Evolutionary conservation across 371 early-diverging fungal species (phyloP), one percentile per base, ranked within the genome.

Genomic region (Haplosporangium sp.): DNA sequence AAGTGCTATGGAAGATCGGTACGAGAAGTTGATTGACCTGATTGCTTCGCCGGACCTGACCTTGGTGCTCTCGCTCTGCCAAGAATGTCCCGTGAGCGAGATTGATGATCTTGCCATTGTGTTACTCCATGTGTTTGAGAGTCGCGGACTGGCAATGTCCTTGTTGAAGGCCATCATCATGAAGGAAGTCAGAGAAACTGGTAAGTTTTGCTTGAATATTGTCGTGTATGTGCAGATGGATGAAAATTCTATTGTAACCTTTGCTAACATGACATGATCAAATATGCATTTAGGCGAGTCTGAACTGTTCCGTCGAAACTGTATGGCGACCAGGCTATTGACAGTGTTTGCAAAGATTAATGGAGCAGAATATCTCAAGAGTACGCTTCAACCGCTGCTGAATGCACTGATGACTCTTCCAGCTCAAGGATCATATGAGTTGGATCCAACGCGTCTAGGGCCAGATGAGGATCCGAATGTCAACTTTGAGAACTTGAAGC

Each of bases 221-320:
- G 37, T 23, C 14, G n/a, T 55, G 29, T 29, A 29, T 29, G 4
- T 29, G 29, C 29, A 29, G 29, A 29, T 29, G 29, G 29, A 29
- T 29, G 29, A 29, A 29, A 29, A 29, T 29, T 29, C 40, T 5
- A 10, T 54, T 36, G 5, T 54, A 36, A 11, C 46, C 46, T 46
- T 46, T 46, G 10, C 11, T 46, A 46, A 46, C 10, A 8, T 46
- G 46, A 46, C 16, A 46, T 9, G 10, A 14, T 5, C 36, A 36
- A 41, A 18, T 38, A 40, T 62, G 41, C 8, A 5, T 21, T 2
- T 50, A 70, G 73, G 89, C 43, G 93, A 95, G 45, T 87, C 94
- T 5, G 95, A 95, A 73, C 74, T 98, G 37, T 95, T 98, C 86
- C 89, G 98, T 46, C 86, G 95, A 59, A 97, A 96, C 71, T 93